Conservation (phyloP, 768 basidiomycete genomes). For the Tricholoma matsutake region DNA sequence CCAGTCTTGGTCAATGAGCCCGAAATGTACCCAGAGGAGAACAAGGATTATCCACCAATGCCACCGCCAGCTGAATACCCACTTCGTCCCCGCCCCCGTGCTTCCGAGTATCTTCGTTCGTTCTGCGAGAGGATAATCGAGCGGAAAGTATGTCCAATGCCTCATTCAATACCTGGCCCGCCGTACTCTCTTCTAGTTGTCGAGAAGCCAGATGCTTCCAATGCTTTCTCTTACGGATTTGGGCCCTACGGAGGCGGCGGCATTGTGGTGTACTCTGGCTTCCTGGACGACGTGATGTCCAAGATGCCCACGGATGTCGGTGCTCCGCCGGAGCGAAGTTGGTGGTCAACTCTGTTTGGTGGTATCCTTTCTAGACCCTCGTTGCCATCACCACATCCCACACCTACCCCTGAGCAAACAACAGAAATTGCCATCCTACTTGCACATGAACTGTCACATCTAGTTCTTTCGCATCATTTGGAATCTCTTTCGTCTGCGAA, state of each 20-base stretch:
- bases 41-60: slow-evolving; percentile 50
- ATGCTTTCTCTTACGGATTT: slow-evolving; percentile 96
- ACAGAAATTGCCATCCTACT: slow-evolving; percentile 86
- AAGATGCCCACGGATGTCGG: slow-evolving; percentile 33
- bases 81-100: slow-evolving; percentile 80
- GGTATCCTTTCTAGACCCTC: slow-evolving; percentile 33
- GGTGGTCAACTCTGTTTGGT: slow-evolving; percentile 49
- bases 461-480: slow-evolving; percentile 87
- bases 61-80: slow-evolving; percentile 85
- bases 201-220: slow-evolving; percentile 77
- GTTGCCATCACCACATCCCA: slow-evolving; percentile 37
- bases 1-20: slow-evolving; percentile 62
- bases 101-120: slow-evolving; percentile 63
- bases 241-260: slow-evolving; percentile 90
- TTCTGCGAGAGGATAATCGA: slow-evolving; percentile 50
- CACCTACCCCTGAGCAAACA: slow-evolving; percentile 79
- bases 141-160: slow-evolving; percentile 36
- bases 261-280: slow-evolving; percentile 91
- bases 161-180: slow-evolving; percentile 69
- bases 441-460: slow-evolving; percentile 91
- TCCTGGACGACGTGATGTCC: slow-evolving; percentile 81
- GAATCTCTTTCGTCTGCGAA: slow-evolving; percentile 86
- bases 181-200: slow-evolving; percentile 91
- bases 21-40: slow-evolving; percentile 45
- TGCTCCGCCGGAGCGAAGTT: slow-evolving; percentile 28